Base-by-base conservation (phyloP, 768 basidiomycete species). In the Rhizopogon salebrosus region DNA sequence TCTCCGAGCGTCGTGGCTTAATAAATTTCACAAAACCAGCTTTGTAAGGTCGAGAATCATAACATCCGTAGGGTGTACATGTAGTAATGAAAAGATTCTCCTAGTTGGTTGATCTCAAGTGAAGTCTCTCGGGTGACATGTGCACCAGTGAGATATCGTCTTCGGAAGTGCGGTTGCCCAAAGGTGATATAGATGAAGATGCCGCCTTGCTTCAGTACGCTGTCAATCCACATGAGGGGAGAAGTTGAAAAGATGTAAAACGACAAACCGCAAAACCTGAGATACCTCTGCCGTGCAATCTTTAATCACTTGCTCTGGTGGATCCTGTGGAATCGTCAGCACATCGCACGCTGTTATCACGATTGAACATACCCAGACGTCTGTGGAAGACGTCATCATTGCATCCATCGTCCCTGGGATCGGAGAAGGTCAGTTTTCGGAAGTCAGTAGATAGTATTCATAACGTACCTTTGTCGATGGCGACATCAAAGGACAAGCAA, bases 81-180 rank as follows among this genome's bases (percentile, higher is more conserved):
- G 62, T 87, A 91, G 66, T 92, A 92, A 71, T 92, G 90, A 62
- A 92, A 91, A 8, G 80, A 79, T 42, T 90, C 88, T 29, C 90
- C 91, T 26, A 93, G 71, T 57, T 85, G 77, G 53, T 77, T 78
- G 50, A 90, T 76, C 60, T 89, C 82, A 4, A 93, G 71, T 6
- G 64, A 77, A 20, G 88, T 84, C 2, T 71, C 76, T 14, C 76
- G 72, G 45, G 76, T 70, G 20, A 46, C 1, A 48, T 69, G 62
- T 1, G 56, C 27, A 27, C 66, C 66, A 3, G 71, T 76, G 16
- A 94, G 70, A 65, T 82, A 91, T 18, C 81, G 82, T 52, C 76
- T 75, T 37, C 92, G 84, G 64, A 94, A 93, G 64, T 94, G 92
- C 0, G 92, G 92, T 64, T 93, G 92, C 4, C 91, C 92, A 58